Conservation (phyloP, 768 basidiomycete genomes). For the Podaxis carcinomalis region DNA sequence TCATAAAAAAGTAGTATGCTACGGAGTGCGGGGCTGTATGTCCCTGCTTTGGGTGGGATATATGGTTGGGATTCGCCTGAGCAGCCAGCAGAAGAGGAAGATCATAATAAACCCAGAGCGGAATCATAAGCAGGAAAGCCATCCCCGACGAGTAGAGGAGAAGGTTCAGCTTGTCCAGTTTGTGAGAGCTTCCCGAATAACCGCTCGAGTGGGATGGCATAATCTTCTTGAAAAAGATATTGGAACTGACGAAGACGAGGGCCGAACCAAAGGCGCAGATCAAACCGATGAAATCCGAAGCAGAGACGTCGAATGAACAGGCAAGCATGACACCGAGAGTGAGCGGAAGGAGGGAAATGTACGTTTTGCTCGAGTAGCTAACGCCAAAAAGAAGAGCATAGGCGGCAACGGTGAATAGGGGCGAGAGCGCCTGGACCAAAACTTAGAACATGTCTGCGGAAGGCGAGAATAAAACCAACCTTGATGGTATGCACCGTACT, state of each 20-base stretch:
- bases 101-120: conserved; percentile 91
- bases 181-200: conserved; percentile 47
- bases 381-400: conserved; percentile 94
- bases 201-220: conserved; percentile 65
- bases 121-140: conserved; percentile 95
- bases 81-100: conserved; percentile 60
- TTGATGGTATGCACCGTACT: conserved; percentile 99
- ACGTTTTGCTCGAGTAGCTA: conserved; percentile 88
- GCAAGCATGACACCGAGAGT: conserved; percentile 97
- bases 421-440: conserved; percentile 77
- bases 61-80: conserved; percentile 32
- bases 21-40: conserved; percentile 58
- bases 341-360: conserved; percentile 89
- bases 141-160: conserved; percentile 91
- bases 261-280: conserved; percentile 96
- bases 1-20: conserved; percentile 81
- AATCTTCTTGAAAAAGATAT: conserved; percentile 99
- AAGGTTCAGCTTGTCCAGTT: conserved; percentile 96
- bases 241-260: conserved; percentile 93
- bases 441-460: neutral
- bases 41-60: conserved; percentile 42
- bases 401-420: conserved; percentile 93
- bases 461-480: conserved; percentile 41
- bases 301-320: conserved; percentile 88
- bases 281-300: conserved; percentile 82